Percentiles rank a stretch among this genome's conserved stretches.
These are phyloP conservation scores for Platanthera guangdongensis DNA, from an alignment of 106 monocot species.

Conservation along the genomic window DNA sequence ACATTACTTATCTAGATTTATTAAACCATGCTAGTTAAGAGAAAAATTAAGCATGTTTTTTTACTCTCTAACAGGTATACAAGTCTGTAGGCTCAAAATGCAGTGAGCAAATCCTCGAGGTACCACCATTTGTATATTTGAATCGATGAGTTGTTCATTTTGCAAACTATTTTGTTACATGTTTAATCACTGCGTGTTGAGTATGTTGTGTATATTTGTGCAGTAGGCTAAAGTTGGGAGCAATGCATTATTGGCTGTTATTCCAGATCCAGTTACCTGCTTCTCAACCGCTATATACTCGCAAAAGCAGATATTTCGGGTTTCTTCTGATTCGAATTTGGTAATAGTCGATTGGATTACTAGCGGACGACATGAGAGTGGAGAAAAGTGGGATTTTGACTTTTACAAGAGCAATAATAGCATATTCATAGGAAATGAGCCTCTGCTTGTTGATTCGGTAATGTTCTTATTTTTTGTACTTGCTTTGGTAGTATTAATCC, in stretches of 20 bases:
- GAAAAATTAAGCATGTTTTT: not conserved
- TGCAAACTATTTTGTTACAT: not conserved
- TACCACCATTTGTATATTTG: conserved; percentile 19
- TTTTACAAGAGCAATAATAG: conserved; percentile 79
- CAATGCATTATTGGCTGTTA: conserved; percentile 61
- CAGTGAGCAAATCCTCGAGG: conserved; percentile 84
- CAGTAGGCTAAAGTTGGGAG: conserved; percentile 80
- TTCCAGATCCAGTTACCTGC: conserved; percentile 98
- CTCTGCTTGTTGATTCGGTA: conserved; percentile 89
- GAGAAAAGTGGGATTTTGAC: conserved; percentile 88
- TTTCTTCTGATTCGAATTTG: conserved; percentile 60
- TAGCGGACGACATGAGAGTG: conserved; percentile 86
- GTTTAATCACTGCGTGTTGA: not conserved
- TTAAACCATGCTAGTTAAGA: not conserved
- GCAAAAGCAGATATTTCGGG: conserved; percentile 71
- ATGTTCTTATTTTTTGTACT: conserved; percentile 13
- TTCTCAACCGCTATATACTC: conserved; percentile 80
- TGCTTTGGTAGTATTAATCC: not conserved
- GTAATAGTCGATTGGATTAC: conserved; percentile 95
- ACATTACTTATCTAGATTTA: not conserved
- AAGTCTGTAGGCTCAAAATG: conserved; percentile 68
- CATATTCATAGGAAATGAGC: conserved; percentile 48
- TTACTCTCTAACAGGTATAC: conserved; percentile 54
- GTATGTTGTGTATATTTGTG: conserved; percentile 6
- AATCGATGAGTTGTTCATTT: not conserved